Base-by-base conservation (phyloP, 2,329 filamentous ascomycete species). In the Pseudogymnoascus sp. region DNA sequence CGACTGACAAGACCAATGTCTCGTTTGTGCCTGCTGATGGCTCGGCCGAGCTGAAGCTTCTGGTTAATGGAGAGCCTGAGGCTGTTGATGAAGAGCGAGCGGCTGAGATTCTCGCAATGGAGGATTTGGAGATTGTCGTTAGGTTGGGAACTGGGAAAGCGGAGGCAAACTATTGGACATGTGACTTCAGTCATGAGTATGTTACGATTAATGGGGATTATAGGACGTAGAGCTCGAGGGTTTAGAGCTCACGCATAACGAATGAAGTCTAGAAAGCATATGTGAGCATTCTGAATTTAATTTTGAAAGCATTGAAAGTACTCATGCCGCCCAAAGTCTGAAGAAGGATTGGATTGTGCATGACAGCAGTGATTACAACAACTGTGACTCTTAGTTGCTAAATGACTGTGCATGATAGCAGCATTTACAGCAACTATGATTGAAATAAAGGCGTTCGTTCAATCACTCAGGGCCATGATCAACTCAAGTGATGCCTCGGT, bases 131-230 rank as follows among this genome's bases (percentile, higher is more conserved):
- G 76, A 92, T 95, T 65, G 73, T 89, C 38, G 88, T 95, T 4
- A 81, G 81, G 63, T 73, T 95, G 62, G 89, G 89, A 25, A 89
- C 88, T 52, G 87, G 85, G 41, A 78, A 82, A 35, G 81, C 86
- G 71, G 83, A 88, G 73, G 87, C 88, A 1, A 84, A 86, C 4
- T 90, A 91, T 73, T 94, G 89, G 86, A 94, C 90, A 39, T 94
- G 91, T 72, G 91, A 95, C 73, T 91, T 92, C 68, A 91, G 88
- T 72, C 89, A 92, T 71, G 89, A 92, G 79, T 95, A 85, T 72
- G 84, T 84, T 73, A 73, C 28, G 72, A 88, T 88, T 68, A 88
- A 88, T 69, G 85, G 85, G 30, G 85, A 88, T 70, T 88, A 88
- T 72, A 79, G 85, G 65, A 88, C 85, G 58, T 88, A 28, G 16